A percentile compares a stretch with the other conserved stretches of the same genome.
Evolutionary conservation across 495 filamentous ascomycete genomes (phyloP).

Genomic region (Haplographium delicatum): DNA sequence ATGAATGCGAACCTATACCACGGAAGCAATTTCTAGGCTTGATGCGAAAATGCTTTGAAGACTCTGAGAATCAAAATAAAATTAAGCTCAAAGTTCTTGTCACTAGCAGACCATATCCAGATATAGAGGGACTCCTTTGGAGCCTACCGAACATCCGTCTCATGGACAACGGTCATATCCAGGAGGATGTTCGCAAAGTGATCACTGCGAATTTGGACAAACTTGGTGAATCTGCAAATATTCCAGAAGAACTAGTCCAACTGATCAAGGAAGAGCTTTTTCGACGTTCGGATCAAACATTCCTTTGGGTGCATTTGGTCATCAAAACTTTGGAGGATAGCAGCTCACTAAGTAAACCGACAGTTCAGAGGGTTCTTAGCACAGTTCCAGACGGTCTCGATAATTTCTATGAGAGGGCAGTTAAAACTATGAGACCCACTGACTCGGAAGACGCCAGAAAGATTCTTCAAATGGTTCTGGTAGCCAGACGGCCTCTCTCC

Average conservation of each 20-base stretch:
- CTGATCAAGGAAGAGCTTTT: not conserved
- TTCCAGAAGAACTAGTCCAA: not conserved
- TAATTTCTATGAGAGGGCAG: not conserved
- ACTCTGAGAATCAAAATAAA: not conserved
- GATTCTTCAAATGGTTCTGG: not conserved
- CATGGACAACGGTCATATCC: not conserved
- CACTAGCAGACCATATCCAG: not conserved
- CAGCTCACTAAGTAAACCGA: not conserved
- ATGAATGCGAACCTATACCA: slow-evolving; percentile 31
- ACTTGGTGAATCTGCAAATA: not conserved
- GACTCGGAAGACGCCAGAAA: not conserved
- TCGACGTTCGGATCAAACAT: not conserved
- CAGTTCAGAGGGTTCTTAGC: not conserved
- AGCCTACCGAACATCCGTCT: not conserved
- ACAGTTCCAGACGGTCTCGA: not conserved
- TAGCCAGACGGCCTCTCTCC: not conserved
- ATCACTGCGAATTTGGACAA: not conserved
- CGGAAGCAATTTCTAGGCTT: not conserved
- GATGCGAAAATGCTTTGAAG: not conserved
- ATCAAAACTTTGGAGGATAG: not conserved
- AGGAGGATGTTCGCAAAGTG: not conserved
- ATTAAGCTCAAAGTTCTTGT: not conserved
- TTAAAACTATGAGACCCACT: not conserved
- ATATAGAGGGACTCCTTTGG: not conserved
- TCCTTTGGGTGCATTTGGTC: not conserved